Evolutionary conservation across 345 rosid species (phyloP).

Genomic region (Lagerstroemia speciosa): DNA sequence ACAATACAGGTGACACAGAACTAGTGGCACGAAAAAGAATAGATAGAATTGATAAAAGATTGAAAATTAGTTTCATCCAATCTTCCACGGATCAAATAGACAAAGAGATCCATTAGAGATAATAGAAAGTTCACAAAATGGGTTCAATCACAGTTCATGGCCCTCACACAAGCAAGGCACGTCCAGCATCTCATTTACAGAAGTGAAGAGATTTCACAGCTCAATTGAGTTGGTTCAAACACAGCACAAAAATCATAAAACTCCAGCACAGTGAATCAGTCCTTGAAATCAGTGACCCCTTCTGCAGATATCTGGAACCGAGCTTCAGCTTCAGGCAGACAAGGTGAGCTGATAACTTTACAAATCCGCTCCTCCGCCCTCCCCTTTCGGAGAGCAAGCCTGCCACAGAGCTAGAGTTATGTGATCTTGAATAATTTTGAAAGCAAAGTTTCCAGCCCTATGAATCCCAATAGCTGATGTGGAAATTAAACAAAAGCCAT

Average conservation of each 20-base stretch:
- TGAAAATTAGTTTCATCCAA: too few species aligned
- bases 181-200: not conserved
- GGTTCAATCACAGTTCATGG: not conserved
- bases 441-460: not conserved
- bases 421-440: not conserved
- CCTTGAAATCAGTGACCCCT: constrained; percentile 84
- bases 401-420: constrained; percentile 12
- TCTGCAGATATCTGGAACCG: constrained; percentile 78
- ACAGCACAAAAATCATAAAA: not conserved
- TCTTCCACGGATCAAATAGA: too few species aligned
- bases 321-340: constrained; percentile 89
- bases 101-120: not conserved
- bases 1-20: too few species aligned
- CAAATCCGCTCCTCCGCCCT: constrained; percentile 96
- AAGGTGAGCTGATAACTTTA: constrained; percentile 95
- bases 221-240: not conserved
- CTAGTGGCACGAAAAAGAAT: too few species aligned
- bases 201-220: not conserved
- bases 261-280: constrained; percentile 11
- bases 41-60: too few species aligned
- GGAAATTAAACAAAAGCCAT: too few species aligned
- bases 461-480: not conserved
- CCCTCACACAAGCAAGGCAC: not conserved
- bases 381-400: constrained; percentile 86
- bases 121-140: not conserved